These are phyloP conservation scores for Poteriospumella lacustris DNA, from an alignment of 108 stramenopile genomes.

Conservation along the genomic window DNA sequence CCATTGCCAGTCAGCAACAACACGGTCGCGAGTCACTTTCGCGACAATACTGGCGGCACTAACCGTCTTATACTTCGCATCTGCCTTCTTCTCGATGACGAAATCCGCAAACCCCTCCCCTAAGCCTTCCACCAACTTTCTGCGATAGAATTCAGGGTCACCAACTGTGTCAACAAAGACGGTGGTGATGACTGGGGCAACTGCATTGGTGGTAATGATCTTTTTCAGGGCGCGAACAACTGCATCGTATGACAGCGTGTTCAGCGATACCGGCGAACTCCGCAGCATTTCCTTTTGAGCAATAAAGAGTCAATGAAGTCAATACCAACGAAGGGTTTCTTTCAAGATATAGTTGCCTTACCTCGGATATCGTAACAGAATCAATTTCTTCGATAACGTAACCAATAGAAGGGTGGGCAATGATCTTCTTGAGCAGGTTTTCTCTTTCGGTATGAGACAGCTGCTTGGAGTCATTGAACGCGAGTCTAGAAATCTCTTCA, in stretches of 20 bases:
- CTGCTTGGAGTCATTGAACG: constrained; percentile 54
- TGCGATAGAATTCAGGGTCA: constrained; percentile 43
- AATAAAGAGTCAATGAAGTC: neutral
- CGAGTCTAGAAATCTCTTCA: constrained; percentile 32
- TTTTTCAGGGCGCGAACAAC: constrained; percentile 30
- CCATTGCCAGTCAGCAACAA: constrained; percentile 42
- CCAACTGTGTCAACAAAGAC: constrained; percentile 53
- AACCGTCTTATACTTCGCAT: constrained; percentile 51
- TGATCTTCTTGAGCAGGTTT: constrained; percentile 32
- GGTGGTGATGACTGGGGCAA: constrained; percentile 32
- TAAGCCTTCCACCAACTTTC: constrained; percentile 28
- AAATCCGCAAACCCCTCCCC: constrained; percentile 34
- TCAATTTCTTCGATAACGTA: constrained; percentile 33
- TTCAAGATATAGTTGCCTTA: neutral
- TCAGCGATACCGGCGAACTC: constrained; percentile 43
- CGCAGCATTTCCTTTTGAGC: constrained; percentile 24
- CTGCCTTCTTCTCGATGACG: constrained; percentile 35
- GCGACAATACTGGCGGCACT: constrained; percentile 51
- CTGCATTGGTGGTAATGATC: constrained; percentile 24
- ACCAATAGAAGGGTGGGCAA: constrained; percentile 6
- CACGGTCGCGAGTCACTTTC: constrained; percentile 48
- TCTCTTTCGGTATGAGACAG: constrained; percentile 36
- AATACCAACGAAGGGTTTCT: neutral
- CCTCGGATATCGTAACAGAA: neutral
- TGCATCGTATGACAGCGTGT: constrained; percentile 43